Percentiles rank a stretch among this genome's conserved stretches.
These are phyloP conservation scores for Stylosanthes scabra DNA, from an alignment of 331 rosid genomes.

Conservation along the genomic window DNA sequence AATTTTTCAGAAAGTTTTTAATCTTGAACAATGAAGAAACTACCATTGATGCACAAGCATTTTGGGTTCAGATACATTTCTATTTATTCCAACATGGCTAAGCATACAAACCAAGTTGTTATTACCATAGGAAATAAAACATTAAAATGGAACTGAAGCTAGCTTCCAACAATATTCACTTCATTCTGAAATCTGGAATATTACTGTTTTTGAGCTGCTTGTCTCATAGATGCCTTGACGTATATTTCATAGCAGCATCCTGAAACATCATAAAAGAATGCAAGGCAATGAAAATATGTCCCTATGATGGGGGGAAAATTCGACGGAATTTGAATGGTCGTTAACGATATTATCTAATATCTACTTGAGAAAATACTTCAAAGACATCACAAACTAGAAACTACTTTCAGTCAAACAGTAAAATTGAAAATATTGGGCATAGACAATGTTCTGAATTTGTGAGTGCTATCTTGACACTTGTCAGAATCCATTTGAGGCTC, in stretches of 20 bases:
- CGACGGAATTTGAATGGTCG: too few relatives aligned
- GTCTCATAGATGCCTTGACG: constrained; percentile 60
- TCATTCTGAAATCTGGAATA: constrained; percentile 31
- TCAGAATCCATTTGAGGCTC: too few relatives aligned
- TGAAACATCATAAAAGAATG: constrained; percentile 45
- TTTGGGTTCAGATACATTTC: constrained; percentile 35
- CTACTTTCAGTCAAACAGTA: too few relatives aligned
- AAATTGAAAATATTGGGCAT: too few relatives aligned
- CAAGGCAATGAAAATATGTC: constrained; percentile 28
- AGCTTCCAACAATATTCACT: constrained; percentile 20
- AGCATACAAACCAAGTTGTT: constrained; percentile 27
- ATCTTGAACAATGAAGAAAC: constrained; percentile 32
- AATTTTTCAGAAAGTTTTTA: constrained; percentile 9
- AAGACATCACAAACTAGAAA: too few relatives aligned
- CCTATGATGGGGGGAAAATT: too few relatives aligned
- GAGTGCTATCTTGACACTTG: too few relatives aligned
- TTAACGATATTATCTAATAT: background rate
- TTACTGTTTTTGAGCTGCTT: constrained; percentile 59
- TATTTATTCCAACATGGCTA: constrained; percentile 46
- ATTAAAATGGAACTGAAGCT: constrained; percentile 32
- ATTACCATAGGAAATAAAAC: constrained; percentile 16
- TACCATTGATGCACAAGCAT: constrained; percentile 27
- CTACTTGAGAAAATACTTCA: background rate
- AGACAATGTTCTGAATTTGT: too few relatives aligned
- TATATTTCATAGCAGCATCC: constrained; percentile 90